Evolutionary conservation across 2,329 filamentous ascomycete genomes (phyloP), one percentile per base, ranked within the genome.

Genomic region (Zalaria obscura): DNA sequence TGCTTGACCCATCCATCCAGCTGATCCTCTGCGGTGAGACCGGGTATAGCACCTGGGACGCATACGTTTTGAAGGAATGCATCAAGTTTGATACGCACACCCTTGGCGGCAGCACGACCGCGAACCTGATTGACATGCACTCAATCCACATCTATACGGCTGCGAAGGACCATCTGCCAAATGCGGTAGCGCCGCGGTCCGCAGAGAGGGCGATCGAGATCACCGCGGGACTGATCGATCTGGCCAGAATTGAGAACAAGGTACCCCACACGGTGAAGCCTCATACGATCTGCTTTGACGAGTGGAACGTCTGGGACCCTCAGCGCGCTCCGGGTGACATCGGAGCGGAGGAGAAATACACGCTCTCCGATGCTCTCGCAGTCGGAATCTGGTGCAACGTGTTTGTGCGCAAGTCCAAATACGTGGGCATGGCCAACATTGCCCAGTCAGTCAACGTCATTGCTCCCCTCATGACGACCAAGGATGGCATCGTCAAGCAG

Each of bases 301-400:
- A 87, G 60, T 87, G 83, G 83, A 88, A 87, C 56, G 81, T 87
- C 5, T 88, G 82, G 82, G 80, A 85, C 51, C 79, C 80, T 0
- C 66, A 70, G 40, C 73, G 81, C 5, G 81, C 82, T 0, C 79
- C 79, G 0, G 83, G 83, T 10, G 76, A 81, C 51, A 58, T 72
- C 45, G 83, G 83, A 10, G 83, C 78, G 4, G 82, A 87, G 60
- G 81, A 87, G 55, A 65, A 61, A 51, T 84, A 87, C 63, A 85
- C 78, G 0, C 70, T 87, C 5, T 83, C 78, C 0, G 82, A 87
- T 49, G 80, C 80, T 1, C 67, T 87, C 10, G 82, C 80, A n/a
- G 81, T 87, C 0, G 73, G 72, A 3, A 70, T 82, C 18, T 87
- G 79, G 73, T 66, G 87, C 41, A 87, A 87, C 54, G 79, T 83